Base-by-base conservation (phyloP, 345 rosid species). In the Ailanthus altissimus region DNA sequence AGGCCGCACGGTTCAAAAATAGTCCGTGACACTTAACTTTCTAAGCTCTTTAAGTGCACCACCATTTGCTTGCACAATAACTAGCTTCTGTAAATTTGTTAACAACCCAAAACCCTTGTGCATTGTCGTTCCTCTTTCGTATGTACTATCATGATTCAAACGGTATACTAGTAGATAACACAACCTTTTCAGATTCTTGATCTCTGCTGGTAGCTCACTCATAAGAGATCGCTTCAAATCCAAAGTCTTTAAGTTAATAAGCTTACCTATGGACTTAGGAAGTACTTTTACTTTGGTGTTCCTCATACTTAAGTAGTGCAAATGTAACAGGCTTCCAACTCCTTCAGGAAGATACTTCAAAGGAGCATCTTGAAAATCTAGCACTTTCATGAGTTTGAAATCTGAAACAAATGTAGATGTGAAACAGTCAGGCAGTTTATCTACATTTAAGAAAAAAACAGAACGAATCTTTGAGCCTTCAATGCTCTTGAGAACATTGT, bases 201-300 rank as follows among this genome's bases (percentile, higher is more conserved):
- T 70, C 70, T 77, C 58, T 5, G 1, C 25, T 3, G 72, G 73
- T 13, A 76, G 26, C 20, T 57, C n/a, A 2, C 18, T 36, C 0
- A 75, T 45, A n/a, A 4, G 6, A 38, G 54, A 38, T 0, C 56
- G 25, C 7, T 26, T 66, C 21, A 75, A 51, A 47, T 68, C 38
- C 36, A 76, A 47, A 18, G n/a, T 43, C 23, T 54, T 67, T 23
- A 68, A 40, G 45, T 36, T 25, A 9, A 26, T 8, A 25, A 76
- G 79, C 45, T 57, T 67, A 8, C 40, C 25, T 3, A 76, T 67
- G 18, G 59, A 67, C 67, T 51, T 68, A 20, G 79, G 79, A 46
- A 76, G 16, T 0, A 0, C 14, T 2, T 28, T 18, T 9, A 76
- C 15, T 5, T 75, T 4, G 1, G 78, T 75, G 4, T 25, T 15